Evolutionary conservation across 1,284 basidiomycete genomes (phyloP), one percentile per base, ranked within the genome.

Genomic region (Marasmius sp.): DNA sequence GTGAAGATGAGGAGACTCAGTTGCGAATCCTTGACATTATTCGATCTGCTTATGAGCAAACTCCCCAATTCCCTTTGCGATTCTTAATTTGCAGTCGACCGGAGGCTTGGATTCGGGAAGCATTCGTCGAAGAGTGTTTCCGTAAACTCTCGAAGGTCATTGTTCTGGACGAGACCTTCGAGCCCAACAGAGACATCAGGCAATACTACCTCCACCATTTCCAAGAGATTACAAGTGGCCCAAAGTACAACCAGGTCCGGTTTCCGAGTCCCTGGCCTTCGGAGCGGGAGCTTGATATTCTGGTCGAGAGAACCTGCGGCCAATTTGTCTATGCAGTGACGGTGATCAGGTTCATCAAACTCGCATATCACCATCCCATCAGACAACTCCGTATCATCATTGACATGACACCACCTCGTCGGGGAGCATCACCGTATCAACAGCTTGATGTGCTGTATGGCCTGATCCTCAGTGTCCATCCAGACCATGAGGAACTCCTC

Each of bases 51-150:
- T 37, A 38, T 11, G 27, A 37, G 18, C 47, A 58, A n/a, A 14
- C 2, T 5, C 27, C 27, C 27, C 2, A 38, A 9, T 33, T 67
- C 20, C 64, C 64, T 22, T 60, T 68, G 6, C 61, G 65, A 4
- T 63, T 68, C 49, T 47, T 68, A 11, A 63, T 70, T 51, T 51
- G 60, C 33, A 70, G 67, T 60, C 65, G 67, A 4, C 63, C 66
- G 8, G 65, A 68, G 48, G 62, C 62, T 2, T 60, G 58, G 7
- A 68, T 69, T 43, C 57, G 38, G 3, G 58, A 60, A 12, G 36
- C 57, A 6, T 66, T 69, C 50, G 39, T 64, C 7, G 51, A 39
- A 6, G 11, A 12, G 3, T 3, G 12, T 50, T 4, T 20, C 3
- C 33, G 12, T 12, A 18, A 11, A 50, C 18, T 50, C 27, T 27